phyloP scores from a whole-genome alignment of 345 rosid species.

The Microthlaspi erraticum region DNA sequence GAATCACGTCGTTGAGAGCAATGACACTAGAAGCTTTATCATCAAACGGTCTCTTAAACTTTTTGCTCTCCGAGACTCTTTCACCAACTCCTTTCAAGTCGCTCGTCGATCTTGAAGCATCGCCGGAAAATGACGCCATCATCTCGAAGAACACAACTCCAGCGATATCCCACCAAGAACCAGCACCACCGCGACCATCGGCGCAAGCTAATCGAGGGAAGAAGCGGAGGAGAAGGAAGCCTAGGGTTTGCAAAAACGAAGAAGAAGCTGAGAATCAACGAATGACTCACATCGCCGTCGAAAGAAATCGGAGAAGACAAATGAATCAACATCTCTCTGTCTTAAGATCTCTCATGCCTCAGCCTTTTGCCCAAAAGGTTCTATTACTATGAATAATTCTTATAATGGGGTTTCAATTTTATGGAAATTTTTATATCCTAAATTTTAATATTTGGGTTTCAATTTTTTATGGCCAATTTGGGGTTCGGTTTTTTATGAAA shows the following conservation, averaged over 20 bases:
- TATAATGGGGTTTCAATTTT: slow-evolving; percentile 19
- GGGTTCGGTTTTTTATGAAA: background rate
- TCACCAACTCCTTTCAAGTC: slow-evolving; percentile 57
- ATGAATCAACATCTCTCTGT: slow-evolving; percentile 86
- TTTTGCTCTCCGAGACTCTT: slow-evolving; percentile 66
- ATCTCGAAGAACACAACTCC: slow-evolving; percentile 15
- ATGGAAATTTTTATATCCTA: background rate
- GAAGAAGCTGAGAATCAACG: slow-evolving; percentile 88
- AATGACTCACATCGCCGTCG: slow-evolving; percentile 94
- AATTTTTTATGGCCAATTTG: background rate
- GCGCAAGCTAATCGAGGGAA: slow-evolving; percentile 53
- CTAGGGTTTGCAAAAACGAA: slow-evolving; percentile 77
- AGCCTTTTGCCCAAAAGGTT: slow-evolving; percentile 83
- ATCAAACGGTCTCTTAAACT: slow-evolving; percentile 69
- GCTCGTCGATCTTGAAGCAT: slow-evolving; percentile 44
- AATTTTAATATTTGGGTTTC: background rate
- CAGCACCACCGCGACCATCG: slow-evolving; percentile 24
- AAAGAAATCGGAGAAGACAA: slow-evolving; percentile 86
- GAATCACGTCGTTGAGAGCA: slow-evolving; percentile 27
- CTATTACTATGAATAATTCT: background rate
- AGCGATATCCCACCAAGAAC: slow-evolving; percentile 19
- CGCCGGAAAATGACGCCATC: slow-evolving; percentile 35
- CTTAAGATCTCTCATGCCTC: slow-evolving; percentile 87
- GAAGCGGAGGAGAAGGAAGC: slow-evolving; percentile 74
- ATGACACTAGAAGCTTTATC: slow-evolving; percentile 72